Evolutionary conservation across 495 filamentous ascomycete genomes (phyloP).

Genomic region (Penicillium dipodomyicola): DNA sequence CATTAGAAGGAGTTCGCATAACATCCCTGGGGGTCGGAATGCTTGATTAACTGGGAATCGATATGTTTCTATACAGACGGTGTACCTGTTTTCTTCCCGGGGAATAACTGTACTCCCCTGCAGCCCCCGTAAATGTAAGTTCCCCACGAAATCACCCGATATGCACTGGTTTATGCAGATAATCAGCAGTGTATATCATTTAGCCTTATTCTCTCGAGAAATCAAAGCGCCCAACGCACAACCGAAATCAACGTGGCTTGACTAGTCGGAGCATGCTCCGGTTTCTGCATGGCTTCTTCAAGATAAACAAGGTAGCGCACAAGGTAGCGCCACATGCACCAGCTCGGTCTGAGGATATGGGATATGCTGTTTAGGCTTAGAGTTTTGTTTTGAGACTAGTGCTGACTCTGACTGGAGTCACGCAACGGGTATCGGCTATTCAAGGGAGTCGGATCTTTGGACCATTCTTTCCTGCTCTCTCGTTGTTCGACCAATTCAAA

Average conservation of each 20-base stretch:
- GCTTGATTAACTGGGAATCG: background rate
- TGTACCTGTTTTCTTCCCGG: too few relatives aligned
- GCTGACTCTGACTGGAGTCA: background rate
- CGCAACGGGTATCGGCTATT: background rate
- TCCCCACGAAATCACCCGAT: background rate
- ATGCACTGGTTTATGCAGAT: background rate
- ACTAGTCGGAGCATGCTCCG: slow-evolving; percentile 23
- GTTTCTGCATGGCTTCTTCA: slow-evolving; percentile 8
- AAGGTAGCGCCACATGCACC: background rate
- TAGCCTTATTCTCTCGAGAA: background rate
- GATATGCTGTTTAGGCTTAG: background rate
- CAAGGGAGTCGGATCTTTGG: background rate
- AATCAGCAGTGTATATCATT: background rate
- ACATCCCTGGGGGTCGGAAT: background rate
- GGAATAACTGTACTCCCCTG: too few relatives aligned
- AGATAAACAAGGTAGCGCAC: background rate
- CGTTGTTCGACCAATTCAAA: slow-evolving; percentile 11
- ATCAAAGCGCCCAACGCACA: background rate
- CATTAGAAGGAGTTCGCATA: background rate
- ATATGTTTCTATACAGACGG: background rate
- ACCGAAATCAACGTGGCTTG: slow-evolving; percentile 6
- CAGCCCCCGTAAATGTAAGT: background rate
- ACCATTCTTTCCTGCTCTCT: background rate
- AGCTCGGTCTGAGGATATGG: background rate
- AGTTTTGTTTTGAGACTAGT: background rate